Evolutionary conservation across 345 rosid species (phyloP), one percentile per base, ranked within the genome.

Genomic region (Eutrema yunnanense): DNA sequence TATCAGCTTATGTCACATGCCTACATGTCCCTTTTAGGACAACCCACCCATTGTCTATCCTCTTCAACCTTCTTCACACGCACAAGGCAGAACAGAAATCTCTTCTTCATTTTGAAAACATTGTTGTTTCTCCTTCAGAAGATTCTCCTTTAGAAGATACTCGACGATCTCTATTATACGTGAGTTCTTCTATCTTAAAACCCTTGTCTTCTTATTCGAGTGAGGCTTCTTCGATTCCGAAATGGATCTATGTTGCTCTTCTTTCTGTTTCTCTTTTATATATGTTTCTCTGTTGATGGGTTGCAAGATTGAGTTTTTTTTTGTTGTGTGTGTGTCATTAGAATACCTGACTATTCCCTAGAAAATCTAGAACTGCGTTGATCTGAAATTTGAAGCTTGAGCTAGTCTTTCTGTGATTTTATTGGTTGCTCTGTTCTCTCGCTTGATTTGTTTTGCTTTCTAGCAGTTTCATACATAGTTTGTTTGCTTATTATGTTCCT

Each of bases 41-140:
- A 69, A 69, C 80, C 83, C 81, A 82, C 74, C 76, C 84, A 82
- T 75, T 79, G 58, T 78, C 82, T 80, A 76, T 85, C 87, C 50
- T 63, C 54, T 54, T 55, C 33, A 9, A 53, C 67, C 6, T 68
- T 71, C 36, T 32, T 61, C 62, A 14, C 36, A 68, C 61, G 29
- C 33, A 30, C 4, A 30, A 30, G 5, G 6, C 67, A 61, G 34
- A 57, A 6, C 29, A 34, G 34, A 57, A 36, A 40, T 43, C 16
- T 5, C 60, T 11, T 48, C 40, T n/a, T 33, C 37, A 11, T 69
- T 36, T 57, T 57, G 3, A 13, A 16, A 52, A 32, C 48, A n/a
- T 46, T 53, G 1, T 12, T 40, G 43, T 64, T 51, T 67, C 50
- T 36, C 42, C 50, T 43, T 43, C 62, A 4, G 53, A 58, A 48